Percentiles rank a stretch among this genome's conserved stretches.
Conservation (phyloP, 352 stramenopile genomes). For the Phytopythium cucurbitacearum region DNA sequence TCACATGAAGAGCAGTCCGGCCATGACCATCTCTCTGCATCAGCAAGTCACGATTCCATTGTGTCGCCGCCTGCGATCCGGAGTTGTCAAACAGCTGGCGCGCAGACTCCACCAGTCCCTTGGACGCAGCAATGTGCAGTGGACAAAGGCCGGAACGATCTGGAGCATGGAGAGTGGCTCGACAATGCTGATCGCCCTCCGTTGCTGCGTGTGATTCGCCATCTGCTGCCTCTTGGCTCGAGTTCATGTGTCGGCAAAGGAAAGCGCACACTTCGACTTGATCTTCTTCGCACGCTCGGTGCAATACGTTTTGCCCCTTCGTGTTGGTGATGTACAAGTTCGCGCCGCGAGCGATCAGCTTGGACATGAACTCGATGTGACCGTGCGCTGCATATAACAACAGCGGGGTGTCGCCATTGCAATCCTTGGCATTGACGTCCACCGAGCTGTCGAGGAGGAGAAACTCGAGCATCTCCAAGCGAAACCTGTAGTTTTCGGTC, state of each 20-base stretch:
- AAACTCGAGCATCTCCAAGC: constrained; percentile 51
- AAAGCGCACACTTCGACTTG: constrained; percentile 50
- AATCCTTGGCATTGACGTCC: constrained; percentile 37
- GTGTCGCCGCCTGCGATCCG: background rate
- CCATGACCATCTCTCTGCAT: constrained; percentile 19
- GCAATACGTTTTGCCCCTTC: constrained; percentile 41
- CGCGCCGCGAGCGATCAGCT: constrained; percentile 21
- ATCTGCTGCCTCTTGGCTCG: constrained; percentile 5
- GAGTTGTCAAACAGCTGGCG: constrained; percentile 25
- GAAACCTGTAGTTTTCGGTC: constrained; percentile 32
- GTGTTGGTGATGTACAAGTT: constrained; percentile 20
- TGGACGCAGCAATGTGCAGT: constrained; percentile 38
- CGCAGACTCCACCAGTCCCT: constrained; percentile 48
- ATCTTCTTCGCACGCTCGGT: constrained; percentile 54
- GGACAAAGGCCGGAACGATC: constrained; percentile 31
- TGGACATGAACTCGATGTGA: constrained; percentile 38
- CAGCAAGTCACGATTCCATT: constrained; percentile 21
- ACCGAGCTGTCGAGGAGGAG: constrained; percentile 28
- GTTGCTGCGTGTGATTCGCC: background rate
- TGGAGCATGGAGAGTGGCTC: constrained; percentile 15
- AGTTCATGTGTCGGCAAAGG: constrained; percentile 28
- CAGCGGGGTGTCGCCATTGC: constrained; percentile 39
- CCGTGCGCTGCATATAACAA: constrained; percentile 52
- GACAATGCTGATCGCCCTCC: background rate
- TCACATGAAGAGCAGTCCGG: constrained; percentile 33